Base-by-base conservation (phyloP, 2,329 filamentous ascomycete genomes). In the Xylaria sp. region DNA sequence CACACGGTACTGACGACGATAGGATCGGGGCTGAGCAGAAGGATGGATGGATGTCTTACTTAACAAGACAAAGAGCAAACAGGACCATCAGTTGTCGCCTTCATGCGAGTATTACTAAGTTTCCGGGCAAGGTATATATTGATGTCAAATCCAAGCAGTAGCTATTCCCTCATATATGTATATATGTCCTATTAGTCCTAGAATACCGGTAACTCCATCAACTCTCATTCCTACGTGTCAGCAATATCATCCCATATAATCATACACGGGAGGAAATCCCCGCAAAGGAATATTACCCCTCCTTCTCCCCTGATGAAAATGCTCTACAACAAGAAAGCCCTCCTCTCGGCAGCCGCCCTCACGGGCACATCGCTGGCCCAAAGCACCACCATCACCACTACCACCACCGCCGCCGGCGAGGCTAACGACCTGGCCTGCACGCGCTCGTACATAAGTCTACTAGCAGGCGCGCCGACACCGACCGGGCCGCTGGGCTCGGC, bases 321-420 rank as follows among this genome's bases (percentile, higher is more conserved):
- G 42, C 61, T 70, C 62, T 66, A 61, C 36, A 61, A 29, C 29
- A 63, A 39, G 59, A 68, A 65, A 49, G 51, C 47, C 39, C 45
- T 69, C 9, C 50, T 63, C 2, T 49, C 65, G 22, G 29, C 27
- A 17, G 62, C 59, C 22, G 44, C 54, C 45, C 62, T 66, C 1
- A n/a, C 66, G 5, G 65, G 65, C 9, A 25, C 45, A 13, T 53
- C 61, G 0, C 7, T 68, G 11, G 65, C 65, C 3, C 61, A 65
- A 65, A 36, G 42, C 29, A 36, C 9, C 45, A 11, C 15, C 31
- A 56, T 11, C 13, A 47, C 20, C 47, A 13, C 3, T 22, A 27
- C 36, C 22, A 22, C 45, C 1, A 39, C 31, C 10, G 20, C 27
- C 5, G 25, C 17, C 20, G 11, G 22, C n/a, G 36, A 22, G 33